Conservation (phyloP, 805 yeast genomes). For the Cyberlindnera meyerae region DNA sequence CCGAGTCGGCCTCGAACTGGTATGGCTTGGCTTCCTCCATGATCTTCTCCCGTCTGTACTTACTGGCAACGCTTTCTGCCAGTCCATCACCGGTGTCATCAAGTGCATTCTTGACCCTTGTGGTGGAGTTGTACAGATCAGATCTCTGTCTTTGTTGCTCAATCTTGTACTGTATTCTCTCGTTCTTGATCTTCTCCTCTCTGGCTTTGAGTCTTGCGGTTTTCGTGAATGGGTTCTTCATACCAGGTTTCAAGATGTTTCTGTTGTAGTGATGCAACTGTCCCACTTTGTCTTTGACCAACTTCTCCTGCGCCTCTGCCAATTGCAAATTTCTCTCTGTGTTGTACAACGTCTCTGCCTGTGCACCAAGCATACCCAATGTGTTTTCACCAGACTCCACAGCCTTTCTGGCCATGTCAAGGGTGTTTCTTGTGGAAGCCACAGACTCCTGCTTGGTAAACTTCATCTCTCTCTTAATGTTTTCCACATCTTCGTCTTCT, state of each 20-base stretch:
- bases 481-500: slow-evolving; percentile 88
- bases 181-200: slow-evolving; percentile 63
- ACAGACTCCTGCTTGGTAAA: slow-evolving; percentile 85
- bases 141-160: slow-evolving; percentile 57
- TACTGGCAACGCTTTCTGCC: slow-evolving; percentile 29
- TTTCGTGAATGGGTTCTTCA: slow-evolving; percentile 84
- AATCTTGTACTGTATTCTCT: slow-evolving; percentile 57
- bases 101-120: slow-evolving; percentile 61
- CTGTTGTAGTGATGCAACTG: slow-evolving; percentile 78
- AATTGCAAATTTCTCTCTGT: slow-evolving; percentile 73
- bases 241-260: slow-evolving; percentile 73
- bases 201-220: slow-evolving; percentile 67
- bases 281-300: slow-evolving; percentile 77
- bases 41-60: slow-evolving; percentile 34
- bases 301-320: slow-evolving; percentile 74
- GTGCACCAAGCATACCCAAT: slow-evolving; percentile 89
- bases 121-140: slow-evolving; percentile 59
- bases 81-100: slow-evolving; percentile 34
- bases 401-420: slow-evolving; percentile 66
- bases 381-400: slow-evolving; percentile 76
- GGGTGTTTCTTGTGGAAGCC: slow-evolving; percentile 77
- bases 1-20: slow-evolving; percentile 85
- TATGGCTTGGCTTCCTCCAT: slow-evolving; percentile 56
- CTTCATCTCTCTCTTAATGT: slow-evolving; percentile 73
- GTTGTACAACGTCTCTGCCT: slow-evolving; percentile 76